Evolutionary conservation across 805 yeast species (phyloP).

Genomic region (Saturnispora silvae): DNA sequence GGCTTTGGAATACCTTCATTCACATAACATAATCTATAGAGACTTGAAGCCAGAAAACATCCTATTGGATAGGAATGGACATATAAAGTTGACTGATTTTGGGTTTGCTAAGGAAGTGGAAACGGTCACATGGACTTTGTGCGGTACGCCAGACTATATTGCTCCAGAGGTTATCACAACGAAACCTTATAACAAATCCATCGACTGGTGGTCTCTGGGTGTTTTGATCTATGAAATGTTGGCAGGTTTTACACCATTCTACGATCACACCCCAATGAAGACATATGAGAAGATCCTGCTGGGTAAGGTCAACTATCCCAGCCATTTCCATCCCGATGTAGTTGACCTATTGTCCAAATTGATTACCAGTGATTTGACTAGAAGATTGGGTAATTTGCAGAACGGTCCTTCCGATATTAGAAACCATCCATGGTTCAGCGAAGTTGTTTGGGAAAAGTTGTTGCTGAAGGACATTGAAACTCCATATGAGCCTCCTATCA

Average conservation of each 20-base stretch:
- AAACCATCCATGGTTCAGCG: constrained; percentile 48
- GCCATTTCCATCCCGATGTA: constrained; percentile 43
- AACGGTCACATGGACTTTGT: constrained; percentile 50
- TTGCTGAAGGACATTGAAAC: constrained; percentile 48
- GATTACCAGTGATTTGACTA: constrained; percentile 45
- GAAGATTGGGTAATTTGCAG: constrained; percentile 46
- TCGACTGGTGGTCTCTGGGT: constrained; percentile 60
- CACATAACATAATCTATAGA: constrained; percentile 48
- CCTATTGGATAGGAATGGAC: constrained; percentile 47
- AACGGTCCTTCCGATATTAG: constrained; percentile 49
- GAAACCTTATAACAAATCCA: constrained; percentile 51
- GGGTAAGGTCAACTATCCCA: constrained; percentile 44
- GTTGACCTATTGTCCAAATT: constrained; percentile 39
- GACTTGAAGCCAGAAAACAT: constrained; percentile 56
- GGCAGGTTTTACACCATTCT: constrained; percentile 53
- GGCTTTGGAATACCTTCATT: constrained; percentile 48
- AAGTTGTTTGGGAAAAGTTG: constrained; percentile 51
- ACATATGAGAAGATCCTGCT: constrained; percentile 49
- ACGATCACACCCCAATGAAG: constrained; percentile 54
- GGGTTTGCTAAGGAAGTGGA: constrained; percentile 54
- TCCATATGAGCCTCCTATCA: constrained; percentile 55
- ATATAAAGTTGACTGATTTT: constrained; percentile 50
- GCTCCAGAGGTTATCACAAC: constrained; percentile 60
- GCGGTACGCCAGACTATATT: constrained; percentile 57
- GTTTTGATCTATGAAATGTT: constrained; percentile 52